phyloP scores from a whole-genome alignment of 345 rosid genomes.

The Brassica carinata region DNA sequence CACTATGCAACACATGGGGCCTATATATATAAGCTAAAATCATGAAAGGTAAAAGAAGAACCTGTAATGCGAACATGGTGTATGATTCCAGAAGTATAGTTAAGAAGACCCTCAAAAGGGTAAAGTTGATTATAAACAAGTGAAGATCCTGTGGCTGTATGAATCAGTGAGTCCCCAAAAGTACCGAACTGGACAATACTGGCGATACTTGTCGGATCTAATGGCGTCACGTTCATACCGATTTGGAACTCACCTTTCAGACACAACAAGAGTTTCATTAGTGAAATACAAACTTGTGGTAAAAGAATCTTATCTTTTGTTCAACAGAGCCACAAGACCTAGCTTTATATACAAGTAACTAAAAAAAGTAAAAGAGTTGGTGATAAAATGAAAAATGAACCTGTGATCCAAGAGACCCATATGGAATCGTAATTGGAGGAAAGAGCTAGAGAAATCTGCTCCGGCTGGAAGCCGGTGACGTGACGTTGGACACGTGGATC shows the following conservation, averaged over 20 bases:
- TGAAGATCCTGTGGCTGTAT: conserved; percentile 58
- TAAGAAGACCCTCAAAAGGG: conserved; percentile 82
- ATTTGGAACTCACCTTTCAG: conserved; percentile 75
- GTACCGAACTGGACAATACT: conserved; percentile 70
- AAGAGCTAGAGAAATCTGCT: conserved; percentile 69
- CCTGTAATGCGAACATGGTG: conserved; percentile 92
- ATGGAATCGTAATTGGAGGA: conserved; percentile 59
- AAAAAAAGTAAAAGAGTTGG: not conserved
- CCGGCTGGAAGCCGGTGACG: conserved; percentile 59
- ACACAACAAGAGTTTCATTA: not conserved
- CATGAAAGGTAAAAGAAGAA: not conserved
- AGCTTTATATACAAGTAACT: conserved; percentile 3
- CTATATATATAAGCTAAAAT: not conserved
- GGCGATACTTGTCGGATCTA: conserved; percentile 57
- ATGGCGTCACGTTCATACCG: conserved; percentile 58
- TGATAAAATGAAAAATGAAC: conserved; percentile 29
- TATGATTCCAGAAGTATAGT: conserved; percentile 90
- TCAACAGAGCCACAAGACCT: conserved; percentile 9
- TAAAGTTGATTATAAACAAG: conserved; percentile 81
- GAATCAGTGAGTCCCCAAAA: conserved; percentile 37
- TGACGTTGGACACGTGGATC: conserved; percentile 64
- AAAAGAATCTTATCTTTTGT: not conserved
- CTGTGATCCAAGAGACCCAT: conserved; percentile 84
- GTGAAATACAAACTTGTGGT: not conserved
- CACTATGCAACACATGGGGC: not conserved